Evolutionary conservation across 1,284 basidiomycete genomes (phyloP), one percentile per base, ranked within the genome.

Genomic region (Bondarzewia mesenterica): DNA sequence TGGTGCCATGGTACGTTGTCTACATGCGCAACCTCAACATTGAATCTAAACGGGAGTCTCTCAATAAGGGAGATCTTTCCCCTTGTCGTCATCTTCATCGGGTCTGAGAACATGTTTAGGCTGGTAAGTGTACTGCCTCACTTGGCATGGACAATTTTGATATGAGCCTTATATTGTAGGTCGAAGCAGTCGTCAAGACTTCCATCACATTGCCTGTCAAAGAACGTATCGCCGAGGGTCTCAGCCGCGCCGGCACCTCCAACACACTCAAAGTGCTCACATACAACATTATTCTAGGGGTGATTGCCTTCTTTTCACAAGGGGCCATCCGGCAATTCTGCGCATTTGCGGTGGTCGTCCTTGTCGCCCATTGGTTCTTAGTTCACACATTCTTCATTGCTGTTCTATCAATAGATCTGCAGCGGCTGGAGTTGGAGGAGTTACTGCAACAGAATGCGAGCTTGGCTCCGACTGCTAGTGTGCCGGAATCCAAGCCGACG

Each of bases 81-180:
- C 0, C 90, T 98, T 53, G 89, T 97, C 43, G 92, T 99, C 44
- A 82, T 94, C 15, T 94, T 98, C 56, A 89, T 97, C 16, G 95
- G 95, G 7, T 89, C 92, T 2, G 95, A 98, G 68, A 97, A 97
- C 60, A 98, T 98, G 94, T 91, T 92, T 63, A 88, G 86, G 58
- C 72, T 99, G 60, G 91, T 93, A 63, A 59, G 83, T 65, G 49
- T 32, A 23, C 35, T 21, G 42, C 39, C 45, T 16, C 10, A 14
- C 15, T 36, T 38, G 44, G 7, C 22, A 37, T 45, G 20, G 44
- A 55, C 39, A 44, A 25, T 16, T 12, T 36, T 41, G 35, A 35
- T 54, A 51, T 38, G 53, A 32, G 25, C 7, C 3, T 44, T 23
- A 38, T 16, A n/a, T n/a, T n/a, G n/a, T 54, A 90, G 89, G 86